phyloP scores from a whole-genome alignment of 768 basidiomycete species.

The Amanita rubescens region DNA sequence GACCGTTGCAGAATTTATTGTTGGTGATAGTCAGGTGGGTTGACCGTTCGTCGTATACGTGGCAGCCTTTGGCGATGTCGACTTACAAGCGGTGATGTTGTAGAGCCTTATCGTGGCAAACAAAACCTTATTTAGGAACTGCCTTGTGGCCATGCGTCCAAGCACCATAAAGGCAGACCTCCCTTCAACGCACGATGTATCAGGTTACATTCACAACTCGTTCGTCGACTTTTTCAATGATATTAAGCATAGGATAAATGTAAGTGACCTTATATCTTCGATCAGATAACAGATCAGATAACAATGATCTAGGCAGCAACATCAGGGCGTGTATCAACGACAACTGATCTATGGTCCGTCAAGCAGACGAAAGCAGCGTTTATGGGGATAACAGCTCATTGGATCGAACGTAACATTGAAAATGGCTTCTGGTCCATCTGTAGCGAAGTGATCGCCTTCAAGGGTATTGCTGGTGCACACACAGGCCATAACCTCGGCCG shows the following conservation, averaged over 20 bases:
- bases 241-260: neutral
- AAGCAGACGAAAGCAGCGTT: conserved; percentile 14
- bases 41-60: neutral
- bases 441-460: conserved; percentile 20
- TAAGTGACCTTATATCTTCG: no score
- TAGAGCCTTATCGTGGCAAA: conserved; percentile 12
- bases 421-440: conserved; percentile 18
- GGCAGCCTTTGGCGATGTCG: no score
- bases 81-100: no score
- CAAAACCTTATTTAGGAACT: conserved; percentile 13
- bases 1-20: conserved; percentile 9
- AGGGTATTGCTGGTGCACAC: conserved; percentile 16
- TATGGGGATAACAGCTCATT: conserved; percentile 12
- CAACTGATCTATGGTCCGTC: conserved; percentile 15
- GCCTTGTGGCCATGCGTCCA: conserved; percentile 13
- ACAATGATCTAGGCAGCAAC: no score
- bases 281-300: no score
- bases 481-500: conserved; percentile 19
- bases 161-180: conserved; percentile 6
- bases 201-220: conserved; percentile 11
- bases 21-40: conserved; percentile 13
- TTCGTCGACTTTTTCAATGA: neutral
- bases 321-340: conserved; percentile 12
- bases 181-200: conserved; percentile 11
- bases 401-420: conserved; percentile 14